phyloP scores from a whole-genome alignment of 2,329 filamentous ascomycete species.

The Penicillium sp. region DNA sequence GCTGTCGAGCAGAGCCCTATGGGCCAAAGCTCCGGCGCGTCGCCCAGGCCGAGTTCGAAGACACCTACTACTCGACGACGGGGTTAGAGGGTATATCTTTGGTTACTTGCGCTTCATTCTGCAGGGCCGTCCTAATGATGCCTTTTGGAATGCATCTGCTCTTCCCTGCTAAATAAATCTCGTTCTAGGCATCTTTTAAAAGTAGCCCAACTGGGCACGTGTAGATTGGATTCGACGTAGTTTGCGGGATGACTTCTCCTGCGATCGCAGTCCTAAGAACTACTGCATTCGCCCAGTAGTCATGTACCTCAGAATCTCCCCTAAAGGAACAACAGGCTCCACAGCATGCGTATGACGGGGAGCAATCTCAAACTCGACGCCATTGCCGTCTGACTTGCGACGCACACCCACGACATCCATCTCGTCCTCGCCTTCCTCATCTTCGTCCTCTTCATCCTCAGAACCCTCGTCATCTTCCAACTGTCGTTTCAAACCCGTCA shows the following conservation, averaged over 20 bases:
- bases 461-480: conserved; percentile 53
- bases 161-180: background rate
- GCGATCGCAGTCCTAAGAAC: background rate
- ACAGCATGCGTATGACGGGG: conserved; percentile 23
- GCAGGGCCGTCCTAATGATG: conserved; percentile 13
- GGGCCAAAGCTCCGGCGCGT: conserved; percentile 41
- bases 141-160: conserved; percentile 9
- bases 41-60: conserved; percentile 42
- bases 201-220: too few relatives aligned
- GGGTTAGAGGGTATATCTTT: conserved; percentile 38
- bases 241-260: background rate
- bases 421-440: conserved; percentile 44
- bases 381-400: conserved; percentile 29
- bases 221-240: background rate
- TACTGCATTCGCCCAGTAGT: conserved; percentile 41
- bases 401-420: conserved; percentile 41
- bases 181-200: too few relatives aligned
- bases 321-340: conserved; percentile 39
- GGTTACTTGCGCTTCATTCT: conserved; percentile 7
- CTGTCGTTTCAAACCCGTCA: conserved; percentile 62
- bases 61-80: conserved; percentile 54
- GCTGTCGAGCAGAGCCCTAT: conserved; percentile 27
- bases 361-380: conserved; percentile 35
- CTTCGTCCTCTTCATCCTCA: conserved; percentile 47
- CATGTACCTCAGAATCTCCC: conserved; percentile 50